These are phyloP conservation scores for Amylostereum areolatum DNA, from an alignment of 1,284 basidiomycete genomes.

Conservation along the genomic window DNA sequence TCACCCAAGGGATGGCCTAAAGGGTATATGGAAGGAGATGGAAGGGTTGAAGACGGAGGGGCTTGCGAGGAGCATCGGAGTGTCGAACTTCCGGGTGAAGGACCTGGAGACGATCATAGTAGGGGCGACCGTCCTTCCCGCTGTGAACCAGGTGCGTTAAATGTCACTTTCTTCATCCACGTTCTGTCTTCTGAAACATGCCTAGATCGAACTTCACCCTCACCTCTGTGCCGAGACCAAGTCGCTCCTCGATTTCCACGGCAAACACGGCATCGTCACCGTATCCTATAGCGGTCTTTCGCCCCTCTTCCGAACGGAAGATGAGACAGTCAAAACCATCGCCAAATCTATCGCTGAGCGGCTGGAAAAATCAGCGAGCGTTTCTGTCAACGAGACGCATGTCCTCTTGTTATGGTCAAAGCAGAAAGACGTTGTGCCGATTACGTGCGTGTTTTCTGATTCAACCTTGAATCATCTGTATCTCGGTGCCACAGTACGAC, in stretches of 20 bases:
- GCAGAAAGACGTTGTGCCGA: constrained; percentile 25
- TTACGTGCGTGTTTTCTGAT: constrained; percentile 65
- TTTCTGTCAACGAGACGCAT: constrained; percentile 24
- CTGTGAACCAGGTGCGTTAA: constrained; percentile 73
- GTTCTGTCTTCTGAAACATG: neutral
- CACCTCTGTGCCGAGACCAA: constrained; percentile 60
- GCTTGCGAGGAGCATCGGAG: constrained; percentile 73
- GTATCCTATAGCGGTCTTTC: constrained; percentile 65
- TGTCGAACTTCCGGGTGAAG: constrained; percentile 74
- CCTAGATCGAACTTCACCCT: constrained; percentile 81
- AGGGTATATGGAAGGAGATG: constrained; percentile 64
- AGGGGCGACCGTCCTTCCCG: constrained; percentile 54
- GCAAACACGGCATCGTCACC: constrained; percentile 58
- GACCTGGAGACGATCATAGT: constrained; percentile 61
- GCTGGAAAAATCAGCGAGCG: constrained; percentile 19
- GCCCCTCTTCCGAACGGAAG: constrained; percentile 49
- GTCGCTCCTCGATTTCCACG: constrained; percentile 48
- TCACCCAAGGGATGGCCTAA: constrained; percentile 39
- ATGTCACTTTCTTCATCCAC: neutral
- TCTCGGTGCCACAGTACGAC: constrained; percentile 17
- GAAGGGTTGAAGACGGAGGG: constrained; percentile 65
- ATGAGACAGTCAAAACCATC: constrained; percentile 46
- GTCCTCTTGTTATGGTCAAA: constrained; percentile 31
- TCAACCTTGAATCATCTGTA: neutral
- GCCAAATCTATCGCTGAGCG: constrained; percentile 24